Evolutionary conservation across 2,329 filamentous ascomycete genomes (phyloP).

Genomic region (Sporothrix protearum): DNA sequence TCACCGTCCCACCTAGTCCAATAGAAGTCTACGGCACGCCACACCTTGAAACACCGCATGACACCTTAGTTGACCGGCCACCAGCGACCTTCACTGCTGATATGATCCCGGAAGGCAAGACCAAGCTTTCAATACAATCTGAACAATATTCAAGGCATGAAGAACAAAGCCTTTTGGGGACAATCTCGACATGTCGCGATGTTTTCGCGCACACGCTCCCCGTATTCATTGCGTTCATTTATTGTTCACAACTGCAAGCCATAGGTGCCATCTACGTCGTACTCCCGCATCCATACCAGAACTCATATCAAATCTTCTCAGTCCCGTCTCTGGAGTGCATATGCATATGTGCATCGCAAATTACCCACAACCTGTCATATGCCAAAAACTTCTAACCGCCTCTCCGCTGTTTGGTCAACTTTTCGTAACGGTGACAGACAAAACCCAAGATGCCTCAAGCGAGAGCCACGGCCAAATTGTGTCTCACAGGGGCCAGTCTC

Average conservation of each 20-base stretch:
- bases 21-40: neutral
- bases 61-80: neutral
- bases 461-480: neutral
- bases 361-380: neutral
- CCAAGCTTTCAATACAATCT: neutral
- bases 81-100: neutral
- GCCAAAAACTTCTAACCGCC: neutral
- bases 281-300: neutral
- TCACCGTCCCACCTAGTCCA: neutral
- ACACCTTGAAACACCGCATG: constrained; percentile 5
- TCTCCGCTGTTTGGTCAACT: neutral
- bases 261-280: neutral
- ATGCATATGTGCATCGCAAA: constrained; percentile 1
- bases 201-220: neutral
- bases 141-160: neutral
- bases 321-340: neutral
- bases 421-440: neutral
- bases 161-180: neutral
- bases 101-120: neutral
- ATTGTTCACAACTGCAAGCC: neutral
- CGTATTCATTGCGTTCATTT: too few relatives aligned
- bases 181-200: neutral
- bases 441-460: neutral
- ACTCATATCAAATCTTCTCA: neutral
- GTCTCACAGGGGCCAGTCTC: neutral